These are phyloP conservation scores for Russula earlei DNA, from an alignment of 768 basidiomycete genomes.

Conservation along the genomic window DNA sequence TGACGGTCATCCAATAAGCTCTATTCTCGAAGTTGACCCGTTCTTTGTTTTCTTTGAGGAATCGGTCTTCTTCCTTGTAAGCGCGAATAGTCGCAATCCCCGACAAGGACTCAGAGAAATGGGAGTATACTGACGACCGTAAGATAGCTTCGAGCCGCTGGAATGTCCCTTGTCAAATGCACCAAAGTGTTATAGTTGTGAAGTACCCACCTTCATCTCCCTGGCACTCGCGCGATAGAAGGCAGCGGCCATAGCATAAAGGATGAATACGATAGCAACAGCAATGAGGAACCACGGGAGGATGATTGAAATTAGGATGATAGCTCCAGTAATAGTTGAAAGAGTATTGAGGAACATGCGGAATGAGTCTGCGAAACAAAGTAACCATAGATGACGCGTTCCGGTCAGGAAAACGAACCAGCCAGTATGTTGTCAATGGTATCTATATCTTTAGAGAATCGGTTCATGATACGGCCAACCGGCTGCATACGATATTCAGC, in stretches of 20 bases:
- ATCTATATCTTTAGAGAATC: constrained; percentile 82
- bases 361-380: constrained; percentile 43
- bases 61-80: constrained; percentile 72
- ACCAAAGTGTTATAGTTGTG: background rate
- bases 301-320: constrained; percentile 69
- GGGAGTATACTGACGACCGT: constrained; percentile 78
- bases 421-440: constrained; percentile 69
- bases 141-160: constrained; percentile 72
- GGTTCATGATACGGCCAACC: constrained; percentile 81
- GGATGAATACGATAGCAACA: constrained; percentile 44
- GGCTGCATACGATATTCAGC: constrained; percentile 36
- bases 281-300: constrained; percentile 82
- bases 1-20: constrained; percentile 80
- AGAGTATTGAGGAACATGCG: constrained; percentile 62
- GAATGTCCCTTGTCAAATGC: constrained; percentile 1
- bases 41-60: constrained; percentile 64
- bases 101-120: constrained; percentile 85
- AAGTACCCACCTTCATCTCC: constrained; percentile 56
- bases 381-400: background rate
- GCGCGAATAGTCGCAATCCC: constrained; percentile 85
- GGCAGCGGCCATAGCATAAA: constrained; percentile 61
- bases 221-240: constrained; percentile 85
- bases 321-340: constrained; percentile 59
- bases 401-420: constrained; percentile 28
- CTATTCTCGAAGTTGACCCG: constrained; percentile 79